These are phyloP conservation scores for Parietaria judaica DNA, from an alignment of 306 rosid species.

Conservation along the genomic window DNA sequence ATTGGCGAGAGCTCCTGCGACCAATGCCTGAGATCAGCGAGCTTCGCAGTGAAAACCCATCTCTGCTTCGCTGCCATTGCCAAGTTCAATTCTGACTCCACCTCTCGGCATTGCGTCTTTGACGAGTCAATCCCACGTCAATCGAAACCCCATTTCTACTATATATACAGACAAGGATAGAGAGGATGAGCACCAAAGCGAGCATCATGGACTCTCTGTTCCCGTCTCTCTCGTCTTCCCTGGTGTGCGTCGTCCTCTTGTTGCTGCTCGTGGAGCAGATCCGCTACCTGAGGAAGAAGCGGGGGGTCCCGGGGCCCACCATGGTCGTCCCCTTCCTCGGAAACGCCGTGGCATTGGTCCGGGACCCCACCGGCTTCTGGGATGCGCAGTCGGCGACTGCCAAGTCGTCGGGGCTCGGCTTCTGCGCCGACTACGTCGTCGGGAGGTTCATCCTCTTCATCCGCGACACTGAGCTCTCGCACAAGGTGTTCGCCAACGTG, in stretches of 20 bases:
- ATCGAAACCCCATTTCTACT: not conserved
- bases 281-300: conserved; percentile 47
- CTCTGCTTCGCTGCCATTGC: not conserved
- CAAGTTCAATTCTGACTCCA: not conserved
- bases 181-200: not conserved
- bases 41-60: no score
- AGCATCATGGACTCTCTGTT: not conserved
- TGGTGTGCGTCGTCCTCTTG: conserved; percentile 19
- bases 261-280: conserved; percentile 55
- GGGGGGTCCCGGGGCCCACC: conserved; percentile 51
- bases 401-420: conserved; percentile 38
- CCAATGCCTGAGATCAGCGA: not conserved
- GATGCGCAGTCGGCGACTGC: conserved; percentile 47
- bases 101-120: not conserved
- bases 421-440: conserved; percentile 65
- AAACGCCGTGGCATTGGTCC: conserved; percentile 51
- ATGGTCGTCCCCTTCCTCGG: conserved; percentile 61
- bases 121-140: not conserved
- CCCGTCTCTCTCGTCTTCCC: conserved; percentile 27
- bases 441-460: conserved; percentile 71
- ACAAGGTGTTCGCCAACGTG: conserved; percentile 74
- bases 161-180: not conserved
- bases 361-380: conserved; percentile 68
- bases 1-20: not conserved
- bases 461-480: conserved; percentile 70